phyloP scores from a whole-genome alignment of 1,284 basidiomycete species.

The Golubevia pallescens region DNA sequence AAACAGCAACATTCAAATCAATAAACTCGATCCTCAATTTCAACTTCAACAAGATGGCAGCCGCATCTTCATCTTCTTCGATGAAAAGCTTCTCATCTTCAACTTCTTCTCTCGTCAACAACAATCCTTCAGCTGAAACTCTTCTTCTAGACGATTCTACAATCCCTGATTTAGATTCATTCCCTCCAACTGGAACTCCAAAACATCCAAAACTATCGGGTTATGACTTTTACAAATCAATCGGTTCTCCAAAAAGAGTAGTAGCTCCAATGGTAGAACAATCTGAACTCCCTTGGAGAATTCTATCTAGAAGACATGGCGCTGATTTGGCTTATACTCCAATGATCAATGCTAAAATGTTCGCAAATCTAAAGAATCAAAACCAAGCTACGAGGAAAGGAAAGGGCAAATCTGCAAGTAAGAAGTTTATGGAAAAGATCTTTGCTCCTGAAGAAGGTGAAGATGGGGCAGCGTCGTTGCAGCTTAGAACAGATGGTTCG shows the following conservation, averaged over 20 bases:
- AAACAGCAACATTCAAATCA: too few relatives aligned
- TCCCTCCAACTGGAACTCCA: constrained; percentile 52
- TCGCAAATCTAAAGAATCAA: constrained; percentile 67
- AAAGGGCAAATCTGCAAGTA: too few relatives aligned
- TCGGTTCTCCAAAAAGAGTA: constrained; percentile 84
- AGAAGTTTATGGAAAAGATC: too few relatives aligned
- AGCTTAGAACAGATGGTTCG: too few relatives aligned
- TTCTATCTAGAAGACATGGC: constrained; percentile 84
- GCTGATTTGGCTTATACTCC: constrained; percentile 86
- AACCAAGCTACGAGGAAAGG: constrained; percentile 15
- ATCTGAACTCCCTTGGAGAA: constrained; percentile 86
- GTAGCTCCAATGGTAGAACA: constrained; percentile 99
- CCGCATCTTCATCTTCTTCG: too few relatives aligned
- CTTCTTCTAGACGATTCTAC: background rate
- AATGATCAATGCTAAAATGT: constrained; percentile 96
- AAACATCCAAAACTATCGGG: constrained; percentile 72
- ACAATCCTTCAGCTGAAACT: too few relatives aligned
- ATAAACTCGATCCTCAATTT: too few relatives aligned
- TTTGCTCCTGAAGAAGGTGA: too few relatives aligned
- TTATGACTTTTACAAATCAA: constrained; percentile 80
- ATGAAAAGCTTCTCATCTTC: too few relatives aligned
- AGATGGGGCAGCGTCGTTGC: too few relatives aligned
- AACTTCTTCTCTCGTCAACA: too few relatives aligned
- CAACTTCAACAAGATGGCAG: too few relatives aligned
- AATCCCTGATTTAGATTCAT: constrained; percentile 25